These are phyloP conservation scores for Coemansia sp. DNA, from an alignment of 192 early-diverging fungal genomes.

Conservation along the genomic window DNA sequence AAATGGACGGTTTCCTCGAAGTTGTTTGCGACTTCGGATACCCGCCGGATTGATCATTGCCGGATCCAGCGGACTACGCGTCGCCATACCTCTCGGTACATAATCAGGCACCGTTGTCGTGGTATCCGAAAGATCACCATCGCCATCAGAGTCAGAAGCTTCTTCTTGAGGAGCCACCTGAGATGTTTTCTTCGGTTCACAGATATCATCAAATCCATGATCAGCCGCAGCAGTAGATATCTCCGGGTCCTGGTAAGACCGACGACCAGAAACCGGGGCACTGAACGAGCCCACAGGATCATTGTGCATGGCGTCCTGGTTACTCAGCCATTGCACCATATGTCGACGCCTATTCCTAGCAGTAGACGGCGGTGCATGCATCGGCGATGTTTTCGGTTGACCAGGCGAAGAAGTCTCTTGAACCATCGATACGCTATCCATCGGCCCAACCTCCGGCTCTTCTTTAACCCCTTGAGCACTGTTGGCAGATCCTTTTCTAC, in stretches of 20 bases:
- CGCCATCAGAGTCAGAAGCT: not conserved
- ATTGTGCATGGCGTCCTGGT: not conserved
- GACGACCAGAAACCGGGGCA: no score
- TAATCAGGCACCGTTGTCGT: conserved; percentile 42
- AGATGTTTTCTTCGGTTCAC: not conserved
- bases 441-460: conserved; percentile 7
- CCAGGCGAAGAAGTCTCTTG: conserved; percentile 18
- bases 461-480: no score
- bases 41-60: conserved; percentile 25
- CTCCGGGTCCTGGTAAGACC: not conserved
- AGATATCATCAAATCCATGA: not conserved
- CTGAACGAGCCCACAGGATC: not conserved
- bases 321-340: conserved; percentile 43
- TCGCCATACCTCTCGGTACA: conserved; percentile 1
- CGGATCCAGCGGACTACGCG: conserved; percentile 28
- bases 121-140: conserved; percentile 37
- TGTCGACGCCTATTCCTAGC: conserved; percentile 27
- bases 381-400: not conserved
- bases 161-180: no score
- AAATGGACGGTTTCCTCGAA: not conserved
- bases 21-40: conserved; percentile 10
- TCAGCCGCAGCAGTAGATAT: not conserved
- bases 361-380: conserved; percentile 21
- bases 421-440: conserved; percentile 34
- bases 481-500: conserved; percentile 13